Conservation (phyloP, 1,284 basidiomycete species). For the Apiotrichum brassicae region DNA sequence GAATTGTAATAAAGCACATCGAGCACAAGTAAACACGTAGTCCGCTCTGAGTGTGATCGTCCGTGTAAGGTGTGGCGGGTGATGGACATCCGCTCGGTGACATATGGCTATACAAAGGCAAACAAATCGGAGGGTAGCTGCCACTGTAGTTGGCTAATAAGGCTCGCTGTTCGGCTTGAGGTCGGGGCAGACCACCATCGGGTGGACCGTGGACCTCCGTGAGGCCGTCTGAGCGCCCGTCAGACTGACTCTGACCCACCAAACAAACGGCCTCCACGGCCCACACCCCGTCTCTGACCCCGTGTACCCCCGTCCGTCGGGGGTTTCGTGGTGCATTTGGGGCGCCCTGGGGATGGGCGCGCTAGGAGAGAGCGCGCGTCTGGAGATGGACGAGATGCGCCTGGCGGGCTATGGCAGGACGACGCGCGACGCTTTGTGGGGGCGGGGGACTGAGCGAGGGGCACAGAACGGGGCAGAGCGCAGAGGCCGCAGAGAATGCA, state of each 20-base stretch:
- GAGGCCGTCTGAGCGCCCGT: background rate
- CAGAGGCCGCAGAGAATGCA: background rate
- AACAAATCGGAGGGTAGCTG: too few relatives aligned
- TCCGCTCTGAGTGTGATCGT: too few relatives aligned
- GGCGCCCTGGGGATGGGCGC: background rate
- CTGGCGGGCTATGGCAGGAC: too few relatives aligned
- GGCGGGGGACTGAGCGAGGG: too few relatives aligned
- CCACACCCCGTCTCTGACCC: too few relatives aligned
- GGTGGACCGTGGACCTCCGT: constrained; percentile 4
- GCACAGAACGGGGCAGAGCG: background rate
- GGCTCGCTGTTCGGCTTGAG: background rate
- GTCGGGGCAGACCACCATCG: constrained; percentile 4
- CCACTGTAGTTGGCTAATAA: too few relatives aligned
- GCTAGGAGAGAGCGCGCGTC: too few relatives aligned
- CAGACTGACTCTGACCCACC: background rate
- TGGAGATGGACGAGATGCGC: too few relatives aligned
- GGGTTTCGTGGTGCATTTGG: background rate
- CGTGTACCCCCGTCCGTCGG: background rate
- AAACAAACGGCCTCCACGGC: too few relatives aligned
- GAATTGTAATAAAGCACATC: too few relatives aligned
- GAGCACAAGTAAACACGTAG: too few relatives aligned
- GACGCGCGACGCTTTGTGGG: too few relatives aligned
- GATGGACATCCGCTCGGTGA: background rate
- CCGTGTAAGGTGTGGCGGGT: background rate
- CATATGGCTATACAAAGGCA: background rate